phyloP scores from a whole-genome alignment of 257 asterid genomes.

The Solanum phureja region DNA sequence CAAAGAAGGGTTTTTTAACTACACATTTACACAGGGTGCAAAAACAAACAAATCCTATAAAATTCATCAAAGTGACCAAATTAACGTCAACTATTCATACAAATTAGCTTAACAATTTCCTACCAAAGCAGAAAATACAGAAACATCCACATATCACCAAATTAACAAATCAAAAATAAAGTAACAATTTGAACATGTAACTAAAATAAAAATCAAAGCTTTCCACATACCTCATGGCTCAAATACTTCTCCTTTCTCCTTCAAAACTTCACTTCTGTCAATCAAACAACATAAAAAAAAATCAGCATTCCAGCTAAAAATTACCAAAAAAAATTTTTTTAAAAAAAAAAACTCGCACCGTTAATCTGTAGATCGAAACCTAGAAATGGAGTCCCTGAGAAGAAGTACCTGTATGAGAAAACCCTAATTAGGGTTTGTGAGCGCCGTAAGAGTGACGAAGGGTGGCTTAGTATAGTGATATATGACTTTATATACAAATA shows the following conservation, averaged over 20 bases:
- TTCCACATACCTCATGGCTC: slow-evolving; percentile 1
- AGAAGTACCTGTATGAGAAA: background rate
- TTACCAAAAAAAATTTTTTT: background rate
- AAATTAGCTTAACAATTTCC: background rate
- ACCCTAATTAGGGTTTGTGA: background rate
- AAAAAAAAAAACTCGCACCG: background rate
- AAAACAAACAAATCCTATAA: background rate
- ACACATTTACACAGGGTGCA: background rate
- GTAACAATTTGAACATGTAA: background rate
- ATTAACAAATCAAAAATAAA: background rate
- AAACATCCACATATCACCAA: background rate
- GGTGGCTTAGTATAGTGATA: background rate
- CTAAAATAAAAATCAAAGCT: background rate
- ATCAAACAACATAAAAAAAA: background rate
- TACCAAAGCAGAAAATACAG: background rate
- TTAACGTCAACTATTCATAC: background rate
- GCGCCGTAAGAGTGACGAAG: background rate
- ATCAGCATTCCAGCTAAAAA: background rate
- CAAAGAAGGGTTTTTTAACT: background rate
- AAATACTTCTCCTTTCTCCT: background rate
- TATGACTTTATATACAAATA: background rate
- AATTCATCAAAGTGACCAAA: background rate
- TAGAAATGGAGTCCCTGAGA: background rate
- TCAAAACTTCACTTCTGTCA: background rate
- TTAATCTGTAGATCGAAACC: background rate